Conservation (phyloP, 345 rosid species). For the Cochlearia excelsa region DNA sequence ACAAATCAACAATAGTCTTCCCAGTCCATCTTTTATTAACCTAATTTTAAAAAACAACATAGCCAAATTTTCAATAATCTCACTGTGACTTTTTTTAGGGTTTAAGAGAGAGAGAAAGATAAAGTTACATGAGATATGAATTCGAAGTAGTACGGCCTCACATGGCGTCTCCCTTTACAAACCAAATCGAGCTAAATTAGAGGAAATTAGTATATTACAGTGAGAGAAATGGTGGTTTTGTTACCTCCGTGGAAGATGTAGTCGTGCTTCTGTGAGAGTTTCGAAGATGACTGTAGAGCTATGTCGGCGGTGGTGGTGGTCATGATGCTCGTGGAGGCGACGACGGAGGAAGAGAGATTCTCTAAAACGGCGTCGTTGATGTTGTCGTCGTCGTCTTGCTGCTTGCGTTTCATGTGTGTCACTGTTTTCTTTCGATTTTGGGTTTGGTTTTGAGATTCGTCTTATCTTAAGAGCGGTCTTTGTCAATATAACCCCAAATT, state of each 20-base stretch:
- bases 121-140: slow-evolving; percentile 75
- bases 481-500: no score
- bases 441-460: no score
- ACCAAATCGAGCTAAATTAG: background rate
- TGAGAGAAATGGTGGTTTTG: background rate
- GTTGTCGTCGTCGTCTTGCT: slow-evolving; percentile 19
- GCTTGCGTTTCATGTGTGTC: slow-evolving; percentile 31
- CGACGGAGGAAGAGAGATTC: slow-evolving; percentile 2
- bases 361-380: slow-evolving; percentile 13
- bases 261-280: slow-evolving; percentile 60
- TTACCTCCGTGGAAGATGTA: slow-evolving; percentile 68
- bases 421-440: no score
- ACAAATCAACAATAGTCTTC: slow-evolving; percentile 83
- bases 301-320: slow-evolving; percentile 36
- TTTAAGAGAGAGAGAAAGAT: background rate
- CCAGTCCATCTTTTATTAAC: slow-evolving; percentile 91
- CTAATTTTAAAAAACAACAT: slow-evolving; percentile 29
- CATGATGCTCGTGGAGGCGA: slow-evolving; percentile 18
- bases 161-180: slow-evolving; percentile 73
- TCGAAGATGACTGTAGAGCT: slow-evolving; percentile 62
- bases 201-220: background rate
- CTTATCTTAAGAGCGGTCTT: no score
- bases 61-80: background rate
- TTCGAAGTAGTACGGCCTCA: slow-evolving; percentile 80
- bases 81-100: background rate